Percentiles rank a stretch among this genome's conserved stretches.
These are phyloP conservation scores for Coemansia sp. DNA, from an alignment of 192 early-diverging fungal genomes.

Conservation along the genomic window DNA sequence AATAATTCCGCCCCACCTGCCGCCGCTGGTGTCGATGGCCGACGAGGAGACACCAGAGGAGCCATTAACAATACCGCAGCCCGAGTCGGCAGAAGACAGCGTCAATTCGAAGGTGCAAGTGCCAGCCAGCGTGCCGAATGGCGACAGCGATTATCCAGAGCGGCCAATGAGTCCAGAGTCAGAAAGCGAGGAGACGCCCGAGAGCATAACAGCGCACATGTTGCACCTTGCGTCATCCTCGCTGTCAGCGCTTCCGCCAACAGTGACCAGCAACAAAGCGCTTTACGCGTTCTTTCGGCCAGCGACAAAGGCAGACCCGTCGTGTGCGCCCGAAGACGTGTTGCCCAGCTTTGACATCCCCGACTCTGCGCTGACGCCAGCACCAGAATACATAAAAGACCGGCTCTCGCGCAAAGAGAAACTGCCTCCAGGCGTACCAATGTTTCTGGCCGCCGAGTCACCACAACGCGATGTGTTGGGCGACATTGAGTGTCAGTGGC, in stretches of 20 bases:
- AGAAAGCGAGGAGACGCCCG: constrained; percentile 33
- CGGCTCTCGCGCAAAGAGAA: constrained; percentile 23
- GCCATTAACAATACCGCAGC: neutral
- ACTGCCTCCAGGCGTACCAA: constrained; percentile 29
- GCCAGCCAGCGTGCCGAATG: neutral
- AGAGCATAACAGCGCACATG: constrained; percentile 30
- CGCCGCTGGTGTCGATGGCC: constrained; percentile 22
- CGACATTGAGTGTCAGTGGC: constrained; percentile 44
- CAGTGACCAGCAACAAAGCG: constrained; percentile 31
- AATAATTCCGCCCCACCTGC: constrained; percentile 35
- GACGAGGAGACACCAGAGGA: constrained; percentile 1
- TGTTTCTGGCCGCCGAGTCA: constrained; percentile 35
- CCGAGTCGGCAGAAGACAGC: neutral
- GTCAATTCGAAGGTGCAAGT: neutral
- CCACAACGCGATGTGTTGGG: constrained; percentile 37
- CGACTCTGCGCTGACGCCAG: constrained; percentile 21
- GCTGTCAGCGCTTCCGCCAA: constrained; percentile 23
- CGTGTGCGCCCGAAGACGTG: constrained; percentile 33
- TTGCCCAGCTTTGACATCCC: constrained; percentile 48
- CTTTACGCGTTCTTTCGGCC: constrained; percentile 43
- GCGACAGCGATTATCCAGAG: neutral
- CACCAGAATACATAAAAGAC: constrained; percentile 21
- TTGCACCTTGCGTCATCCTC: constrained; percentile 37
- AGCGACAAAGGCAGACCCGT: constrained; percentile 34
- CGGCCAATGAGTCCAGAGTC: constrained; percentile 9